Evolutionary conservation across 2,329 filamentous ascomycete genomes (phyloP), one percentile per base, ranked within the genome.

Genomic region (Cordyceps fumosorosea): DNA sequence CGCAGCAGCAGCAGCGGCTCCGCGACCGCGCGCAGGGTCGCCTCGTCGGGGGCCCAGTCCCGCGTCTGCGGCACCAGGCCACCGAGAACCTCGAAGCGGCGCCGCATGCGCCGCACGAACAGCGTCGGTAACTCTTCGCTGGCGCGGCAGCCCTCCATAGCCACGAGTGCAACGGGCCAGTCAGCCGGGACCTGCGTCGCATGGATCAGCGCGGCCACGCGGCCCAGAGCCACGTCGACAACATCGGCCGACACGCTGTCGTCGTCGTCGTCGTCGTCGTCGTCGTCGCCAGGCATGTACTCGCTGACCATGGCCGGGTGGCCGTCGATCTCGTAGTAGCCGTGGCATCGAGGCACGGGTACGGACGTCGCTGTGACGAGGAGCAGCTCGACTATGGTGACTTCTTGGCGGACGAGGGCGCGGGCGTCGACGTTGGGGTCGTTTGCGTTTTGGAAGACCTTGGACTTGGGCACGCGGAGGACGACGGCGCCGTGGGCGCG

Each of bases 261-360:
- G 34, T 34, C 32, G 7, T 12, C 32, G 40, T 64, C 64, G 50
- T 14, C 4, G 26, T 8, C 26, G 26, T 26, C 22, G 26, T 66
- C 65, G 42, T 26, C 22, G 18, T 64, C 65, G 34, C 55, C 61
- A 24, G 55, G 48, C 20, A 66, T 44, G 26, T 60, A 67, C 48
- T 63, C 63, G 55, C 62, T 63, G 26, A 67, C 42, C 64, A 67
- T 67, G 37, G 64, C 65, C 4, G 65, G 63, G 37, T 63, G 59
- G 44, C 58, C 62, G 34, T 63, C 57, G 1, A 58, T 45, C 53
- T 65, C 64, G 44, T 66, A 57, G n/a, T 53, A 58, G 4, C 51
- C 56, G 18, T 45, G 14, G 5, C 47, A 32, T 22, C 26, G 50
- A 3, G 64, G 64, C 7, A 66, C 65, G 6, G 60, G 60, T 11